These are phyloP conservation scores for Leonotis leonurus DNA, from an alignment of 257 asterid genomes.

Conservation along the genomic window DNA sequence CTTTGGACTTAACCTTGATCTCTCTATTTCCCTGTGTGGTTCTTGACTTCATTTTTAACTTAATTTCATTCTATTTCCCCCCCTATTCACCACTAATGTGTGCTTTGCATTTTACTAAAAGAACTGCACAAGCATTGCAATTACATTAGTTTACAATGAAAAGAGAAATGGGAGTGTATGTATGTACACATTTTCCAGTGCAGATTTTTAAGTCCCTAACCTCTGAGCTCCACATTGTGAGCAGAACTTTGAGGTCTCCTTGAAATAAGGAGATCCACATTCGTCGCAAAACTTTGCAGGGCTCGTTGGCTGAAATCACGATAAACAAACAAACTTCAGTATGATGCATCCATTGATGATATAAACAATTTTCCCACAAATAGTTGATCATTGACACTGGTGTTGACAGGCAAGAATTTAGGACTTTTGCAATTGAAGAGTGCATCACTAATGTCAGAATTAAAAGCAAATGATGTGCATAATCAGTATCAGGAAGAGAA, in stretches of 20 bases:
- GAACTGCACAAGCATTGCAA: too few species aligned
- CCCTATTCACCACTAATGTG: neutral
- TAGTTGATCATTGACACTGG: too few species aligned
- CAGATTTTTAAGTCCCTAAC: slow-evolving; percentile 52
- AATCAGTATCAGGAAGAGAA: too few species aligned
- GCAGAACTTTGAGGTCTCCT: slow-evolving; percentile 89
- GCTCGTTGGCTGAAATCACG: slow-evolving; percentile 51
- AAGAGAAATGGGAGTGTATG: neutral
- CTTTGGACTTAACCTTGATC: slow-evolving; percentile 37
- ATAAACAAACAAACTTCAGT: too few species aligned
- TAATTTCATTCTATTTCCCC: neutral
- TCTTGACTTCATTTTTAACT: slow-evolving; percentile 11
- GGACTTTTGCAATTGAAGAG: too few species aligned
- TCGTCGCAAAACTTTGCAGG: slow-evolving; percentile 92
- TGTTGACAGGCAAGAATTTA: too few species aligned
- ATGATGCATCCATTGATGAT: too few species aligned
- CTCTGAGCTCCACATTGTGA: slow-evolving; percentile 84
- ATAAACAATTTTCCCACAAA: too few species aligned
- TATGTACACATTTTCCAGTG: neutral
- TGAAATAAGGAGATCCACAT: slow-evolving; percentile 76
- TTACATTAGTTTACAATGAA: too few species aligned
- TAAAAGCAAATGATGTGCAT: too few species aligned
- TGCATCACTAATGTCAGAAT: too few species aligned
- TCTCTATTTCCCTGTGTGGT: slow-evolving; percentile 51
- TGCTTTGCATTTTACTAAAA: too few species aligned